phyloP scores from a whole-genome alignment of 2,329 filamentous ascomycete species.

The Nectriaceae sp. region DNA sequence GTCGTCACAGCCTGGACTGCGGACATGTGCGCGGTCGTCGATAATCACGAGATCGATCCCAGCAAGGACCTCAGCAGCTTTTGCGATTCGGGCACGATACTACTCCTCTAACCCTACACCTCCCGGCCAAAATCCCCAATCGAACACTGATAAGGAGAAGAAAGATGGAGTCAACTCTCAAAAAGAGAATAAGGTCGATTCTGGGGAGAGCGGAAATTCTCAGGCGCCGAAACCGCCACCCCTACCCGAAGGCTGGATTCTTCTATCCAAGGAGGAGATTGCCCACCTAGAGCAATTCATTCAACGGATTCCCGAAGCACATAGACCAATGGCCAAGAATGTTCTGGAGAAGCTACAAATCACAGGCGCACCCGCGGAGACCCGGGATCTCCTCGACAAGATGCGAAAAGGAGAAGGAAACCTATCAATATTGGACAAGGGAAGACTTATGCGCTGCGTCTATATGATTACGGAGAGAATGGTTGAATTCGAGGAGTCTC shows the following conservation, averaged over 20 bases:
- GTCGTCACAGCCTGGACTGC: slow-evolving; percentile 53
- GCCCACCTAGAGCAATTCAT: slow-evolving; percentile 61
- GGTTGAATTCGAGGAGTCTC: slow-evolving; percentile 30
- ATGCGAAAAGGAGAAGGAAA: slow-evolving; percentile 61
- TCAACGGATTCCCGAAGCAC: slow-evolving; percentile 62
- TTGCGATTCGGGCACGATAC: slow-evolving; percentile 34
- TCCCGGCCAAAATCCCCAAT: slow-evolving; percentile 36
- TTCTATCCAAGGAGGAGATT: slow-evolving; percentile 47
- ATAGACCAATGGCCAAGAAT: slow-evolving; percentile 59
- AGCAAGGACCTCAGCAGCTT: slow-evolving; percentile 26
- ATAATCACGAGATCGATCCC: slow-evolving; percentile 33
- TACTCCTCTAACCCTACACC: slow-evolving; percentile 42
- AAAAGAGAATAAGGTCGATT: slow-evolving; percentile 20
- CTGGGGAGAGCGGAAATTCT: slow-evolving; percentile 17
- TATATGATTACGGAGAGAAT: slow-evolving; percentile 40
- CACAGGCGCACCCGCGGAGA: slow-evolving; percentile 69
- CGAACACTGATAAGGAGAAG: slow-evolving; percentile 28
- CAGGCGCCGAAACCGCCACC: slow-evolving; percentile 32
- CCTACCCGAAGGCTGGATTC: slow-evolving; percentile 50
- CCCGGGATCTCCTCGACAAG: slow-evolving; percentile 58
- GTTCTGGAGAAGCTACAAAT: slow-evolving; percentile 64
- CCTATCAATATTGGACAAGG: slow-evolving; percentile 40
- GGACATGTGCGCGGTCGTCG: slow-evolving; percentile 43
- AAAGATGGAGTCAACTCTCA: slow-evolving; percentile 20
- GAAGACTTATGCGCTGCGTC: slow-evolving; percentile 37